phyloP scores from a whole-genome alignment of 83 land plant genomes.

The Diphasiastrum complanatum region DNA sequence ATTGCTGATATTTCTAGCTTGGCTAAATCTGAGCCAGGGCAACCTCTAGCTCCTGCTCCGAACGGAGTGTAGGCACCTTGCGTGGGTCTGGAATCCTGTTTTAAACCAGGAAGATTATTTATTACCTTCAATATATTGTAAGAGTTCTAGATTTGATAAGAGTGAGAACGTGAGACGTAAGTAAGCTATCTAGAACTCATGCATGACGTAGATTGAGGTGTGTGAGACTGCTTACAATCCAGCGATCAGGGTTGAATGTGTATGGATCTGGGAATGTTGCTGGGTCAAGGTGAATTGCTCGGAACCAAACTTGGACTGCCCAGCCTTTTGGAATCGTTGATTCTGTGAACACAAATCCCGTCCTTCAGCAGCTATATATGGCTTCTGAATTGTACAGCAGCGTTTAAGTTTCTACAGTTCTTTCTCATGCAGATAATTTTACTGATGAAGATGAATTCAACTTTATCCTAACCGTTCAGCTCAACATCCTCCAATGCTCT shows the following conservation, averaged over 20 bases:
- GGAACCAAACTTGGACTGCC: constrained; percentile 59
- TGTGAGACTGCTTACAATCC: constrained; percentile 50
- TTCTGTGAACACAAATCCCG: constrained; percentile 26
- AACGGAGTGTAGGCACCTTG: constrained; percentile 58
- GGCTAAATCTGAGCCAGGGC: constrained; percentile 82
- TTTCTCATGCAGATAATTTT: neutral
- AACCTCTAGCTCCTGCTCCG: constrained; percentile 63
- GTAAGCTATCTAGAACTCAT: neutral
- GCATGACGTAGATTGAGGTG: neutral
- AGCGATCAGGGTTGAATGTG: constrained; percentile 61
- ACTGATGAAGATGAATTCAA: neutral
- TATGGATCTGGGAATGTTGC: constrained; percentile 48
- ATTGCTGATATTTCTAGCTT: constrained; percentile 60
- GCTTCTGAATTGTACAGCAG: neutral
- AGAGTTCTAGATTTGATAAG: neutral
- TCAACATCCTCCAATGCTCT: constrained; percentile 50
- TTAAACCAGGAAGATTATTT: neutral
- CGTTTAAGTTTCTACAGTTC: neutral
- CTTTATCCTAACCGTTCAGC: constrained; percentile 40
- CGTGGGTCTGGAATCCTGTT: constrained; percentile 40
- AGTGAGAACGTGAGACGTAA: neutral
- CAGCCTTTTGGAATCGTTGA: constrained; percentile 67
- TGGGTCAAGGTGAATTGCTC: constrained; percentile 61
- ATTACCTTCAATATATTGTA: neutral
- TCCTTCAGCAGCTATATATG: neutral